A percentile compares a stretch with the other conserved stretches of the same genome.
phyloP scores from a whole-genome alignment of 495 filamentous ascomycete genomes.

The Thermothielavioides terrestris region DNA sequence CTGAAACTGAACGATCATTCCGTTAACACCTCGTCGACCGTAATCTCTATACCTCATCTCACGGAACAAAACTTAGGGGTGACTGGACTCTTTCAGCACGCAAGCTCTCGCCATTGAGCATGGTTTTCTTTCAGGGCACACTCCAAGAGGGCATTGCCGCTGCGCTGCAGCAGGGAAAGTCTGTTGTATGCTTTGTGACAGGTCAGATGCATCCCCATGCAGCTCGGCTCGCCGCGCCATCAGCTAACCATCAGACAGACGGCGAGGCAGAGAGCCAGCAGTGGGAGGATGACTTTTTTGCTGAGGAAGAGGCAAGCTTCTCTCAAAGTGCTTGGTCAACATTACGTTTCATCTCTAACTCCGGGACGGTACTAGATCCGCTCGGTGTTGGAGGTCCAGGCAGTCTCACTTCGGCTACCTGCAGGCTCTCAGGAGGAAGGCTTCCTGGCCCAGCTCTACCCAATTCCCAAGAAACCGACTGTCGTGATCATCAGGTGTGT shows the following conservation, averaged over 20 bases:
- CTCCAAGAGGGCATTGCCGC: conserved; percentile 68
- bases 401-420: conserved; percentile 59
- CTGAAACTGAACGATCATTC: too few relatives aligned
- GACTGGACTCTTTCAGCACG: not conserved
- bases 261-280: conserved; percentile 50
- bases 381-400: conserved; percentile 44
- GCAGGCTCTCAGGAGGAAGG: conserved; percentile 69
- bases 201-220: conserved; percentile 22
- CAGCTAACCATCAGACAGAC: conserved; percentile 37
- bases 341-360: not conserved
- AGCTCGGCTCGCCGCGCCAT: not conserved
- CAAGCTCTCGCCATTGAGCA: conserved; percentile 12
- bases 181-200: conserved; percentile 43
- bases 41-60: not conserved
- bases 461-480: conserved; percentile 61
- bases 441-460: conserved; percentile 73
- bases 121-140: conserved; percentile 68
- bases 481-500: conserved; percentile 67
- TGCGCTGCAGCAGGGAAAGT: conserved; percentile 54
- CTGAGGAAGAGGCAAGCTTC: conserved; percentile 47
- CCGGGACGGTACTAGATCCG: conserved; percentile 24
- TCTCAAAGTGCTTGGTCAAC: not conserved
- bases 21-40: too few relatives aligned
- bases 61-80: too few relatives aligned
- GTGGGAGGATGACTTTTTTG: conserved; percentile 74